A percentile compares a stretch with the other conserved stretches of the same genome.
phyloP scores from a whole-genome alignment of 192 early-diverging fungal genomes.

The Glomus cerebriforme region DNA sequence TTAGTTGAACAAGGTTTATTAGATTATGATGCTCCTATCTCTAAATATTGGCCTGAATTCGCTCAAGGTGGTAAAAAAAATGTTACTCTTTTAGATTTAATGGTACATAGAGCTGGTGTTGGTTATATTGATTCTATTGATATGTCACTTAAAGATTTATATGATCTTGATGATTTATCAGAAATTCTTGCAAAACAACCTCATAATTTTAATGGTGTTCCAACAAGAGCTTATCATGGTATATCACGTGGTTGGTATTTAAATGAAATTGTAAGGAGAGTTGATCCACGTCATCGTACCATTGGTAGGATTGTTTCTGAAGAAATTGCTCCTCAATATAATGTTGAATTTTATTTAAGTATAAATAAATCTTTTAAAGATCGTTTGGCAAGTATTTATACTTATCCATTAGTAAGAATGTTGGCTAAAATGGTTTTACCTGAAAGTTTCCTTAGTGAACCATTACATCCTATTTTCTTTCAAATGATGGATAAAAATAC shows the following conservation, averaged over 20 bases:
- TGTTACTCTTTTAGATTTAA: conserved; percentile 62
- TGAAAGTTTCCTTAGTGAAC: conserved; percentile 32
- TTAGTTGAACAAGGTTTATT: conserved; percentile 60
- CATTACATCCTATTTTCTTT: conserved; percentile 34
- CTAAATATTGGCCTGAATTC: conserved; percentile 76
- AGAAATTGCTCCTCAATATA: conserved; percentile 55
- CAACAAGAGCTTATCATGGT: conserved; percentile 59
- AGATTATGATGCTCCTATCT: conserved; percentile 51
- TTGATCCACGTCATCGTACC: conserved; percentile 56
- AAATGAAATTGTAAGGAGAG: conserved; percentile 72
- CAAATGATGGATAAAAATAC: conserved; percentile 38
- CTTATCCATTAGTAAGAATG: conserved; percentile 47
- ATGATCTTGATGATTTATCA: conserved; percentile 55
- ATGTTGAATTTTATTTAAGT: conserved; percentile 58
- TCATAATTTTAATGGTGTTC: conserved; percentile 64
- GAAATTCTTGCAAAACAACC: conserved; percentile 55
- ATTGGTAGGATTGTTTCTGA: conserved; percentile 61
- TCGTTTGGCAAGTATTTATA: conserved; percentile 50
- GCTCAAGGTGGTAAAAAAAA: conserved; percentile 67
- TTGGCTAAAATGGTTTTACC: conserved; percentile 56
- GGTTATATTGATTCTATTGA: conserved; percentile 54
- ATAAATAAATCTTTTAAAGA: conserved; percentile 36
- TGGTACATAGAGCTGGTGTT: conserved; percentile 68
- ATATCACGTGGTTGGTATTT: conserved; percentile 71
- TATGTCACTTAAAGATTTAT: conserved; percentile 47